These are phyloP conservation scores for Huntiella abstrusa DNA, from an alignment of 2,329 filamentous ascomycete species.

Conservation along the genomic window DNA sequence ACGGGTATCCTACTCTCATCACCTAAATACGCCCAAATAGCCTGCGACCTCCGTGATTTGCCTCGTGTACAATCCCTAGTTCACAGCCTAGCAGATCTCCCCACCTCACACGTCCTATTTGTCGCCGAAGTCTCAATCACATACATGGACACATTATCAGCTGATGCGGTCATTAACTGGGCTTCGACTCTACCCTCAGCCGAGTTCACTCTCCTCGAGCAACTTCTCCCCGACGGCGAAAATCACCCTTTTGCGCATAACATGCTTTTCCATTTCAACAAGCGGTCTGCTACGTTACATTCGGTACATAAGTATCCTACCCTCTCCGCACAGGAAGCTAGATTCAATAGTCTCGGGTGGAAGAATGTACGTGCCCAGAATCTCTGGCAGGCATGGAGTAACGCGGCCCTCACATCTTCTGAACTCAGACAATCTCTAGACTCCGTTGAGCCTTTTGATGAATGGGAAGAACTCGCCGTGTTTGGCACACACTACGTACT, in stretches of 20 bases:
- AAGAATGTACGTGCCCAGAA: slow-evolving; percentile 39
- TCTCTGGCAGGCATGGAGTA: slow-evolving; percentile 70
- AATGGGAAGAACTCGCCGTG: slow-evolving; percentile 86
- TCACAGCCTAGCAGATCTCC: slow-evolving; percentile 35
- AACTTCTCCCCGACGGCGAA: slow-evolving; percentile 60
- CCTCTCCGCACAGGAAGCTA: slow-evolving; percentile 41
- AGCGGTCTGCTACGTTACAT: slow-evolving; percentile 59
- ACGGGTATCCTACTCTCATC: slow-evolving; percentile 40
- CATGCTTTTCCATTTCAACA: slow-evolving; percentile 70
- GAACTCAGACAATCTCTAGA: slow-evolving; percentile 46
- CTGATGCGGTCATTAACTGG: slow-evolving; percentile 62
- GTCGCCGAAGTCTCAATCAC: slow-evolving; percentile 81
- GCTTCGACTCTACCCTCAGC: slow-evolving; percentile 50
- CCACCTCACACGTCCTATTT: slow-evolving; percentile 50
- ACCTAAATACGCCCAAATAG: slow-evolving; percentile 56
- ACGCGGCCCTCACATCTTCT: slow-evolving; percentile 42
- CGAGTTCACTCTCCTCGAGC: slow-evolving; percentile 73
- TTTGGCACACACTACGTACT: slow-evolving; percentile 76
- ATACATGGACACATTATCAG: slow-evolving; percentile 61
- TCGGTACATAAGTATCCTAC: slow-evolving; percentile 53
- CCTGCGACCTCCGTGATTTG: slow-evolving; percentile 61
- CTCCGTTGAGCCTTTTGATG: slow-evolving; percentile 66
- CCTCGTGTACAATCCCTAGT: slow-evolving; percentile 40
- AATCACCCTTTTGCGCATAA: slow-evolving; percentile 69
- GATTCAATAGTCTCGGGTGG: slow-evolving; percentile 59